Conservation (phyloP, 169 alveolate genomes). For the Eimeria acervulina region DNA sequence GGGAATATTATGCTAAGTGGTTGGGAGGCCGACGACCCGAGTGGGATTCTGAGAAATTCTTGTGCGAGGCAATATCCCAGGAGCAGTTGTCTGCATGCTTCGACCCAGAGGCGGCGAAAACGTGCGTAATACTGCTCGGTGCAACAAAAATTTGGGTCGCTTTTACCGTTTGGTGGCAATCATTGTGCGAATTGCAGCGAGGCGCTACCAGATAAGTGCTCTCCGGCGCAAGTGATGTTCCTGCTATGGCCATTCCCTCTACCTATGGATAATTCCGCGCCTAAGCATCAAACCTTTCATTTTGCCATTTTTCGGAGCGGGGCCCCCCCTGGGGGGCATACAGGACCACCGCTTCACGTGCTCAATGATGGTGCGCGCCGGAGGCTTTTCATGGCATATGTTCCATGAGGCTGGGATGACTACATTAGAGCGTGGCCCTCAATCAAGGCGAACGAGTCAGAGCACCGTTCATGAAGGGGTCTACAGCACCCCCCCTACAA, state of each 20-base stretch:
- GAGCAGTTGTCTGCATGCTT: background rate
- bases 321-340: background rate
- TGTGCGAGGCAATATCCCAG: background rate
- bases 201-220: no score
- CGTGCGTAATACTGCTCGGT: no score
- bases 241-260: no score
- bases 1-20: background rate
- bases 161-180: no score
- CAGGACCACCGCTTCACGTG: no score
- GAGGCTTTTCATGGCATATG: background rate
- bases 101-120: no score
- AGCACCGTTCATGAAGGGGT: background rate
- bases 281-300: no score
- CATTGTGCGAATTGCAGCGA: no score
- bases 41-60: background rate
- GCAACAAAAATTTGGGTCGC: no score
- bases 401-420: background rate
- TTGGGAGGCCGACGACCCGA: background rate
- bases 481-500: background rate
- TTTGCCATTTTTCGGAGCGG: background rate
- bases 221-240: no score
- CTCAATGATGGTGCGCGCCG: background rate
- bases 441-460: background rate
- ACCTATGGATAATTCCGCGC: no score
- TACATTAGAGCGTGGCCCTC: background rate